phyloP scores from a whole-genome alignment of 768 basidiomycete species.

The Hirschioporus abietinus region DNA sequence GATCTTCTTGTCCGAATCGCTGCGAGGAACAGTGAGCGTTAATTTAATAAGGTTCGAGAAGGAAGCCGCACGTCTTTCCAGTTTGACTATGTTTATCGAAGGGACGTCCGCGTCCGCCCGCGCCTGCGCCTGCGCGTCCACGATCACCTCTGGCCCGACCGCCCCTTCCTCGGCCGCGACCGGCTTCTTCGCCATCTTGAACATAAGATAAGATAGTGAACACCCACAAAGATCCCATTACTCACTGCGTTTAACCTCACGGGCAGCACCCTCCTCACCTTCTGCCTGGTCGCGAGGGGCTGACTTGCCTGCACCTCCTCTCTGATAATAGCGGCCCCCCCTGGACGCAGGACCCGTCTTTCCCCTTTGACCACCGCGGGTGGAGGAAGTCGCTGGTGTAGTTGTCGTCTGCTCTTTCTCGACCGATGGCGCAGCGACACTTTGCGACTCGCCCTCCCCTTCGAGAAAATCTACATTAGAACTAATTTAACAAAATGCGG shows the following conservation, averaged over 20 bases:
- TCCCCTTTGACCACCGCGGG: slow-evolving; percentile 38
- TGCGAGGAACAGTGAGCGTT: slow-evolving; percentile 26
- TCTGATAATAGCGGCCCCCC: slow-evolving; percentile 63
- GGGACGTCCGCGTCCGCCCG: slow-evolving; percentile 64
- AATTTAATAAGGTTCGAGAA: slow-evolving; percentile 5
- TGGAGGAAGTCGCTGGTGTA: slow-evolving; percentile 26
- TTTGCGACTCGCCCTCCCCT: slow-evolving; percentile 1
- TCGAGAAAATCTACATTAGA: neutral
- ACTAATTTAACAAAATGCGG: neutral
- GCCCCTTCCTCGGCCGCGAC: slow-evolving; percentile 35
- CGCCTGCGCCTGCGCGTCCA: slow-evolving; percentile 38
- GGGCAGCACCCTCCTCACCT: slow-evolving; percentile 32
- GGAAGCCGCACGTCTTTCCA: slow-evolving; percentile 57
- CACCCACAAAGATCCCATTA: slow-evolving; percentile 2
- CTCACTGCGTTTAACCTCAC: slow-evolving; percentile 20
- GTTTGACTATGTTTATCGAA: slow-evolving; percentile 87
- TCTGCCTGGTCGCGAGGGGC: slow-evolving; percentile 34
- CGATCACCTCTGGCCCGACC: slow-evolving; percentile 36
- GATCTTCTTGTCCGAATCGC: slow-evolving; percentile 93
- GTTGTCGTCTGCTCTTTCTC: slow-evolving; percentile 15
- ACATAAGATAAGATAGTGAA: slow-evolving; percentile 2
- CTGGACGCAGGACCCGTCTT: slow-evolving; percentile 57
- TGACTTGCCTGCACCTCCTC: slow-evolving; percentile 50
- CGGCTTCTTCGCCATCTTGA: slow-evolving; percentile 33
- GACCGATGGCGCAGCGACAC: neutral